These are phyloP conservation scores for Plectosphaerella sp. DNA, from an alignment of 2,329 filamentous ascomycete species.

Conservation along the genomic window DNA sequence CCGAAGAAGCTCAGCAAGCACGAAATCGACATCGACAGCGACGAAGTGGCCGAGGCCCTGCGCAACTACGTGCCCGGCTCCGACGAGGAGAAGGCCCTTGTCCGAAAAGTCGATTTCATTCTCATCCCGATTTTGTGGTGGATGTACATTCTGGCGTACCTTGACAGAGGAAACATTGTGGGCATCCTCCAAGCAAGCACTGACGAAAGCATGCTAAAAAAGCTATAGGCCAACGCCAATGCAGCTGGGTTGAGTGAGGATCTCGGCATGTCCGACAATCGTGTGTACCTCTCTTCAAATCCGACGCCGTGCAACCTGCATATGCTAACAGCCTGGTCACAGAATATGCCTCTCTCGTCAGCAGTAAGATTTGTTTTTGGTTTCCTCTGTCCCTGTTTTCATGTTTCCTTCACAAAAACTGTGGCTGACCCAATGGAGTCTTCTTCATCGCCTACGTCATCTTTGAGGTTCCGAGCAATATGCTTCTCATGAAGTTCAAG, in stretches of 20 bases:
- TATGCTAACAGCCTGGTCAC: neutral
- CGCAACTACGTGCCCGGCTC: conserved; percentile 20
- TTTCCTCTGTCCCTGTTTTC: no score
- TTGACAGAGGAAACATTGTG: conserved; percentile 22
- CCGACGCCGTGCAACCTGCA: neutral
- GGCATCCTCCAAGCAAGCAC: conserved; percentile 4
- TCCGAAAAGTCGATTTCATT: conserved; percentile 12
- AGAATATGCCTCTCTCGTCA: conserved; percentile 44
- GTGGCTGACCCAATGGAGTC: conserved; percentile 18
- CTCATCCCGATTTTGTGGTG: conserved; percentile 6
- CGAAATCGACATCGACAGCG: neutral
- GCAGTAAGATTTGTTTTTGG: no score
- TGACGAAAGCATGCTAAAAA: neutral
- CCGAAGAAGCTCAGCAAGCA: neutral
- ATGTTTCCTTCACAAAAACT: no score
- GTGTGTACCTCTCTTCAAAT: neutral
- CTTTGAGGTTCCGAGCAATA: conserved; percentile 40
- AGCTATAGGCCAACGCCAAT: conserved; percentile 38
- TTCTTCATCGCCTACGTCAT: conserved; percentile 45
- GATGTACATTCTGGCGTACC: conserved; percentile 20
- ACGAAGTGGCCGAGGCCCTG: conserved; percentile 13
- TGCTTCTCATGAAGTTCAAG: conserved; percentile 35
- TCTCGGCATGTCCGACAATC: conserved; percentile 34
- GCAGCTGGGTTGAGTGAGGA: conserved; percentile 45
- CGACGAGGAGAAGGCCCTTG: conserved; percentile 15